Percentiles rank a stretch among this genome's conserved stretches.
These are phyloP conservation scores for Sisymbrium altissimum DNA, from an alignment of 345 rosid genomes.

Conservation along the genomic window DNA sequence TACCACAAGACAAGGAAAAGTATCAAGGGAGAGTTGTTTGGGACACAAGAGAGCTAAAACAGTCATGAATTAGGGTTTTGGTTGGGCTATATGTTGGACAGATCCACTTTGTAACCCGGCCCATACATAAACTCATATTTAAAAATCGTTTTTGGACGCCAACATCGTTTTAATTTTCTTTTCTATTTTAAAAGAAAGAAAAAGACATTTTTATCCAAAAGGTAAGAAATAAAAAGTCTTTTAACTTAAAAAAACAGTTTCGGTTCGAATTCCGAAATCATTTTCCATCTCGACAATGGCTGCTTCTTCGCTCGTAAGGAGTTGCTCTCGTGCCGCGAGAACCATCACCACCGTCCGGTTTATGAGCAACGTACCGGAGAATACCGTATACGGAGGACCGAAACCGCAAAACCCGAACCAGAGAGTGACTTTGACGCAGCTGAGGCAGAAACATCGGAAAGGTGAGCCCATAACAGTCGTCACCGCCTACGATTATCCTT, in stretches of 20 bases:
- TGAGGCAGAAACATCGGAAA: slow-evolving; percentile 60
- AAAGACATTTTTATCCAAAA: neutral
- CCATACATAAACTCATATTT: too few species aligned
- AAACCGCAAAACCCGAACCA: slow-evolving; percentile 54
- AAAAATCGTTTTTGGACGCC: too few species aligned
- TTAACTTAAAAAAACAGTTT: neutral
- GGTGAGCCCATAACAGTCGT: slow-evolving; percentile 72
- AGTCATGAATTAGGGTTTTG: too few species aligned
- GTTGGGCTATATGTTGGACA: too few species aligned
- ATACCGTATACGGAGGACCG: slow-evolving; percentile 80
- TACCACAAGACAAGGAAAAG: too few species aligned
- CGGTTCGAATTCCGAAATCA: neutral
- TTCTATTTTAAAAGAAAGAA: neutral
- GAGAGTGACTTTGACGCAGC: slow-evolving; percentile 57
- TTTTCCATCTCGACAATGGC: slow-evolving; percentile 21
- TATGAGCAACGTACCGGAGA: slow-evolving; percentile 81
- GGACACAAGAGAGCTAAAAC: too few species aligned
- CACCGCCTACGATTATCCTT: slow-evolving; percentile 87
- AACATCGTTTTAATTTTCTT: too few species aligned
- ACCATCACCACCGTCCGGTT: slow-evolving; percentile 36
- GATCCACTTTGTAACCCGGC: too few species aligned
- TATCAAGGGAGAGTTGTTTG: too few species aligned
- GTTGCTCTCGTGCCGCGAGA: slow-evolving; percentile 12
- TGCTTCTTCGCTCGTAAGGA: slow-evolving; percentile 21
- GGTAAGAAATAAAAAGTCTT: neutral